Evolutionary conservation across 2,329 filamentous ascomycete genomes (phyloP), one percentile per base, ranked within the genome.

Genomic region (Colletotrichum liriopes): DNA sequence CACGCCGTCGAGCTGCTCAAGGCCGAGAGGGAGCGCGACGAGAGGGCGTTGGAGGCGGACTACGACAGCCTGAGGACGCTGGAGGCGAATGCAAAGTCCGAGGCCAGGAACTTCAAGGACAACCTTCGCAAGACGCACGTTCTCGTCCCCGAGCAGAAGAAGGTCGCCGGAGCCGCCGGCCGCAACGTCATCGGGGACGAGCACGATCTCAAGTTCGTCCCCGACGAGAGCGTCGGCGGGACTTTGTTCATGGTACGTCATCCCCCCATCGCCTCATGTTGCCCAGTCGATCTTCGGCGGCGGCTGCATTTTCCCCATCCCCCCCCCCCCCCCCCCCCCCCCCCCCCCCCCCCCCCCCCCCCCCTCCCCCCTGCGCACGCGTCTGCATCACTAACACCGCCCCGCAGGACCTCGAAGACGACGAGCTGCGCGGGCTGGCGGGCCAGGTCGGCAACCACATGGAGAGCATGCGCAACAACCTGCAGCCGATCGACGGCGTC

Each of bases 1-100:
- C 91, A 94, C 80, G 86, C 89, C 5, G 88, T 93, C 32, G 86
- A 88, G 74, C 81, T 94, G 56, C 83, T 94, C 41, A 82, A 82
- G 65, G 82, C 85, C 37, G 91, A 93, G 79, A 87, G 88, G 75
- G 85, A 84, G 72, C 85, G 85, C 75, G 86, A 92, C 67, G 86
- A 91, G 81, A 81, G 77, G 41, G 84, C 86, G 74, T 82, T 93
- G 56, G 88, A 90, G 74, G 79, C 79, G 39, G 90, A 92, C 69
- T 89, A 90, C 75, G 83, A 84, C 63, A 76, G 79, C 29, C 81
- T 92, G 72, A 80, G 82, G 58, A 80, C 81, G 26, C 81, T 93
- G 35, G 87, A 91, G 77, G 80, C 81, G 4, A 90, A 91, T 72
- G 89, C 89, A 16, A 86, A 86, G 72, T 85, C 85, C 2, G 89